Conservation (phyloP, 2,329 filamentous ascomycete genomes). For the Davidsoniella neocaledoniae region DNA sequence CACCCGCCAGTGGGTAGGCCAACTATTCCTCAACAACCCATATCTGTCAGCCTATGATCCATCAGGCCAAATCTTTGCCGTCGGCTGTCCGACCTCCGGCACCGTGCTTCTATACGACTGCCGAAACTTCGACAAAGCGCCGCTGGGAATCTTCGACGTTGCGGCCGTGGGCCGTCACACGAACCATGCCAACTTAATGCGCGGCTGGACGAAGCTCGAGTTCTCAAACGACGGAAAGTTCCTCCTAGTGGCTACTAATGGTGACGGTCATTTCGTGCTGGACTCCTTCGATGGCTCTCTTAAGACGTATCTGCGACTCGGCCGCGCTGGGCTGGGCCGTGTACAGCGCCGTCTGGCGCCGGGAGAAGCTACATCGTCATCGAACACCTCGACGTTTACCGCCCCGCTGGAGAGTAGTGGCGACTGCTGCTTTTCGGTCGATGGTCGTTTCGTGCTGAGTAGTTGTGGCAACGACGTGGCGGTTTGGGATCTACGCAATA, state of each 20-base stretch:
- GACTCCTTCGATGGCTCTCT: constrained; percentile 78
- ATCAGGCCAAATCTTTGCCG: constrained; percentile 77
- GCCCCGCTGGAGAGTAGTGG: constrained; percentile 41
- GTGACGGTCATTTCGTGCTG: constrained; percentile 74
- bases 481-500: constrained; percentile 62
- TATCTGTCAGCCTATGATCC: constrained; percentile 83
- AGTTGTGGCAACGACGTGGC: constrained; percentile 59
- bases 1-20: constrained; percentile 63
- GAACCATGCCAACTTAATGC: constrained; percentile 40
- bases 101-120: constrained; percentile 80
- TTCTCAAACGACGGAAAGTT: constrained; percentile 93
- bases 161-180: constrained; percentile 34
- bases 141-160: constrained; percentile 75
- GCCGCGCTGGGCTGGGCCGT: constrained; percentile 34
- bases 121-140: constrained; percentile 82
- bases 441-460: constrained; percentile 76
- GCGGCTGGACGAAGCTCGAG: constrained; percentile 78
- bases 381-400: constrained; percentile 20
- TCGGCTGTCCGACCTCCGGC: constrained; percentile 67
- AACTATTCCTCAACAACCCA: constrained; percentile 63
- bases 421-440: constrained; percentile 77
- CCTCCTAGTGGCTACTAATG: constrained; percentile 68
- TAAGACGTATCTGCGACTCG: constrained; percentile 53
- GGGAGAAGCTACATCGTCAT: constrained; percentile 26
- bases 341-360: constrained; percentile 34